phyloP scores from a whole-genome alignment of 2,329 filamentous ascomycete genomes.

The Plectosphaerella cucumerina region DNA sequence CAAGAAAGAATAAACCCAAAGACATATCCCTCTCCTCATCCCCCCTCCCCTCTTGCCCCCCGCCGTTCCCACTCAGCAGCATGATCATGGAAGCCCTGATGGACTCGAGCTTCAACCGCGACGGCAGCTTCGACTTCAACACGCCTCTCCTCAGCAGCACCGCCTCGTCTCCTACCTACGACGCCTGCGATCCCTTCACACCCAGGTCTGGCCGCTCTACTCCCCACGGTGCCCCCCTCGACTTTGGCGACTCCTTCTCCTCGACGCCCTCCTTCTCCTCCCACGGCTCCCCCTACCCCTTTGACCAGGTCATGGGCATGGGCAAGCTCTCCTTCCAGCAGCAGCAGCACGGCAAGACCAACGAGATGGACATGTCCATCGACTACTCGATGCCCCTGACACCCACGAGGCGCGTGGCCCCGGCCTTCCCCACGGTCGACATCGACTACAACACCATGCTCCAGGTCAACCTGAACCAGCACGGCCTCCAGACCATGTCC shows the following conservation, averaged over 20 bases:
- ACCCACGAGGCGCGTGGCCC: constrained; percentile 8
- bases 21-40: too few relatives aligned
- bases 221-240: constrained; percentile 31
- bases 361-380: constrained; percentile 1
- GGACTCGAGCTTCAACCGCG: constrained; percentile 9
- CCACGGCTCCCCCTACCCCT: constrained; percentile 15
- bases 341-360: not conserved
- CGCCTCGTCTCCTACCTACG: constrained; percentile 33
- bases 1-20: constrained; percentile 5
- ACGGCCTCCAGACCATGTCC: constrained; percentile 12
- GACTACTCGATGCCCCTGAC: constrained; percentile 7
- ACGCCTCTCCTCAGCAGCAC: constrained; percentile 10
- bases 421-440: constrained; percentile 17
- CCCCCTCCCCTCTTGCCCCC: too few relatives aligned
- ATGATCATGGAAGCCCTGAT: constrained; percentile 10
- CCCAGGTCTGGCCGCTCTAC: constrained; percentile 40
- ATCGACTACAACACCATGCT: constrained; percentile 34
- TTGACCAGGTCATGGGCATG: constrained; percentile 14
- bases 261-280: constrained; percentile 19
- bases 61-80: constrained; percentile 2
- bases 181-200: constrained; percentile 39
- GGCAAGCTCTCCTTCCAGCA: not conserved
- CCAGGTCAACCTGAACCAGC: constrained; percentile 17
- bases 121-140: constrained; percentile 12
- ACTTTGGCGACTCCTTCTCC: constrained; percentile 29